Conservation (phyloP, 2,329 filamentous ascomycete genomes). For the Colletotrichum camelliae region DNA sequence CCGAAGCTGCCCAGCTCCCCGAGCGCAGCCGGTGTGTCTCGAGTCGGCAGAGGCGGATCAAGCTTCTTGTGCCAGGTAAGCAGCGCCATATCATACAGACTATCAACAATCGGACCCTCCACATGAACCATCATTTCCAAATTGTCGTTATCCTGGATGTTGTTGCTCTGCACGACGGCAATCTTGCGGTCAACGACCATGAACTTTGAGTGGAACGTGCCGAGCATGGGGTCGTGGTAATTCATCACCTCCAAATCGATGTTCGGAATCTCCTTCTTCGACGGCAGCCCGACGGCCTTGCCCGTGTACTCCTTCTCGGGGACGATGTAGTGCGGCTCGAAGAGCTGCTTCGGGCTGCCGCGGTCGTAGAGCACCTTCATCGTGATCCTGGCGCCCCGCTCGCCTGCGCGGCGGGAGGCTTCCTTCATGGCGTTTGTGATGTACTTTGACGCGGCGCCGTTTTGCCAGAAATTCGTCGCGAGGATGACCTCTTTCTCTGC, state of each 20-base stretch:
- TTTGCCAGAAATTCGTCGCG: constrained; percentile 78
- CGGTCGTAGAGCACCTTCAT: constrained; percentile 81
- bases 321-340: constrained; percentile 70
- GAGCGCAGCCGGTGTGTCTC: constrained; percentile 51
- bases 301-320: constrained; percentile 62
- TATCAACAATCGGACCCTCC: constrained; percentile 78
- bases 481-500: constrained; percentile 77
- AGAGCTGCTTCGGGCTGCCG: constrained; percentile 66
- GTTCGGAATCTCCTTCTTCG: constrained; percentile 70
- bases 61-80: constrained; percentile 73
- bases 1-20: not conserved
- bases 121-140: constrained; percentile 81
- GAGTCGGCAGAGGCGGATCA: constrained; percentile 62
- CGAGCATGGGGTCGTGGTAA: constrained; percentile 71
- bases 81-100: constrained; percentile 75
- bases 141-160: constrained; percentile 81
- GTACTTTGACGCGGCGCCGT: constrained; percentile 69
- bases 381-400: constrained; percentile 60
- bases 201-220: constrained; percentile 81
- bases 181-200: constrained; percentile 76
- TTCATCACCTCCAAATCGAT: constrained; percentile 77
- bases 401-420: constrained; percentile 68
- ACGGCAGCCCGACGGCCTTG: constrained; percentile 64
- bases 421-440: constrained; percentile 73
- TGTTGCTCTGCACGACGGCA: constrained; percentile 79